These are phyloP conservation scores for Podaxis sp. DNA, from an alignment of 768 basidiomycete species.

Conservation along the genomic window DNA sequence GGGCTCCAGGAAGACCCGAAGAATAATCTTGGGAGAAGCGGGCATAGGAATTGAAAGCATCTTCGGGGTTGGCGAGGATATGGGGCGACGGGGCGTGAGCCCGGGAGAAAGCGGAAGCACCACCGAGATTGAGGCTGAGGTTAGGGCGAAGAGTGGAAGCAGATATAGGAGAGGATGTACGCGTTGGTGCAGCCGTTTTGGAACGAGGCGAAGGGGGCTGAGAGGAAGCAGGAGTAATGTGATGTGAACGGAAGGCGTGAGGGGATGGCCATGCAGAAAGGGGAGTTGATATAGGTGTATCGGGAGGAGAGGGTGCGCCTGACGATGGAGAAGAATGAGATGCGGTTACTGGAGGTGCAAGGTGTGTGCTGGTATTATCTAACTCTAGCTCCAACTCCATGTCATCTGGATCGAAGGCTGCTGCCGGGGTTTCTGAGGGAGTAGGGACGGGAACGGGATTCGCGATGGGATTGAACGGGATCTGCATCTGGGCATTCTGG, in stretches of 20 bases:
- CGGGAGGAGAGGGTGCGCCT: constrained; percentile 43
- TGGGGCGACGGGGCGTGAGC: constrained; percentile 19
- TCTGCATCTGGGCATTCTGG: constrained; percentile 35
- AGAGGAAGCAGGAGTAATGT: constrained; percentile 39
- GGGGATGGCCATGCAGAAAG: constrained; percentile 42
- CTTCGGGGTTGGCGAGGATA: constrained; percentile 36
- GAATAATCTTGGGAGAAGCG: constrained; percentile 65
- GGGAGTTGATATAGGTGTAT: constrained; percentile 53
- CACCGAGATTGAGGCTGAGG: constrained; percentile 22
- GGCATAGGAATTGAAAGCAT: constrained; percentile 70
- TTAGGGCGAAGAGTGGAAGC: constrained; percentile 22
- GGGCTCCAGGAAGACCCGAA: constrained; percentile 59
- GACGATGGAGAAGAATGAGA: constrained; percentile 42
- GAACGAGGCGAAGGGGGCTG: constrained; percentile 51
- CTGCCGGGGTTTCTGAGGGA: neutral
- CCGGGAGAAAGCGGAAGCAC: constrained; percentile 23
- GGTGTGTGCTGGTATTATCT: constrained; percentile 24
- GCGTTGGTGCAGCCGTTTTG: constrained; percentile 34
- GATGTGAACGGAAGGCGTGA: constrained; percentile 27
- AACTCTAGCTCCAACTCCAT: constrained; percentile 79
- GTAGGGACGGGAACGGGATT: constrained; percentile 35
- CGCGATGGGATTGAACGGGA: constrained; percentile 46
- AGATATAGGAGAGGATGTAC: constrained; percentile 31
- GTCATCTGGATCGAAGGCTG: constrained; percentile 67
- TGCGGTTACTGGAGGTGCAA: neutral